Percentiles rank a stretch among this genome's conserved stretches.
These are phyloP conservation scores for Aristolochia fimbriata DNA, from an alignment of 164 flowering plant genomes.

Conservation along the genomic window DNA sequence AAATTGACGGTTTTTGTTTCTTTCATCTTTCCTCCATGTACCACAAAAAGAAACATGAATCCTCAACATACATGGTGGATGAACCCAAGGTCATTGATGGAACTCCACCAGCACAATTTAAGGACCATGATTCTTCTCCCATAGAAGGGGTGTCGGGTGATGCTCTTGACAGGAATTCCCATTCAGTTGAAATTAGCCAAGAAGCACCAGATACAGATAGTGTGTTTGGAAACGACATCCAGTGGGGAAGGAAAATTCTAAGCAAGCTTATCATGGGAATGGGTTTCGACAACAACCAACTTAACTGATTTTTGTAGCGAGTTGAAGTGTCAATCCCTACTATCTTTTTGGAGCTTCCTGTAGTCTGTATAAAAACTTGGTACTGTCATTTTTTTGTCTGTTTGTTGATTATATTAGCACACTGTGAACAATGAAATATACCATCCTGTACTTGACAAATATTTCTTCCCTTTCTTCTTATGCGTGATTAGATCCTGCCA, in stretches of 20 bases:
- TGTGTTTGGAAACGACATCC: neutral
- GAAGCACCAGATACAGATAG: neutral
- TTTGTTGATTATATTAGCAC: too few species aligned
- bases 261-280: neutral
- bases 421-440: too few species aligned
- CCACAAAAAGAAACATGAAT: neutral
- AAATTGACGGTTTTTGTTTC: neutral
- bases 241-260: neutral
- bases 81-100: neutral
- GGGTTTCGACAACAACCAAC: neutral
- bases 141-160: neutral
- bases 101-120: neutral
- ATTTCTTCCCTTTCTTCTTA: too few species aligned
- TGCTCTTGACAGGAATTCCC: neutral
- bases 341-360: too few species aligned
- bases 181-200: neutral
- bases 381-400: too few species aligned
- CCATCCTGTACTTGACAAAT: too few species aligned
- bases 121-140: neutral
- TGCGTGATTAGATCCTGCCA: too few species aligned
- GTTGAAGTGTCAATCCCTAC: too few species aligned
- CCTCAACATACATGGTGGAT: neutral
- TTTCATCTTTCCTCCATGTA: neutral
- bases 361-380: too few species aligned
- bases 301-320: neutral